Evolutionary conservation across 345 rosid species (phyloP).

Genomic region (Linum usitatissimum): DNA sequence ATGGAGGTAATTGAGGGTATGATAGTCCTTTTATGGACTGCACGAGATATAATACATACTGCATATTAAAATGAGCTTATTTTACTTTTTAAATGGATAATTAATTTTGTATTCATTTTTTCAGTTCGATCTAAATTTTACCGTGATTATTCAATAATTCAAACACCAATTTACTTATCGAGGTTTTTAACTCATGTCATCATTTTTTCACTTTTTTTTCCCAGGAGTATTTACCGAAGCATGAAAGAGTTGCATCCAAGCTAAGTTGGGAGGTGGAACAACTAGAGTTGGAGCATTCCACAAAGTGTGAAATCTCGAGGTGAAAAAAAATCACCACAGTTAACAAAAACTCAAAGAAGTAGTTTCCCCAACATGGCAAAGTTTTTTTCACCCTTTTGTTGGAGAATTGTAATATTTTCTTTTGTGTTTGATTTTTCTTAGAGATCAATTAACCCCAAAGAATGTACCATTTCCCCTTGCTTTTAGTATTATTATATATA

Average conservation of each 20-base stretch:
- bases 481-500: too few species aligned
- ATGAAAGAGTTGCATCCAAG: conserved; percentile 66
- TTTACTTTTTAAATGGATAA: too few species aligned
- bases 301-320: conserved; percentile 46
- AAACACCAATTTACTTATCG: too few species aligned
- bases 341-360: too few species aligned
- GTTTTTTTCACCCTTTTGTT: neutral
- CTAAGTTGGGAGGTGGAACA: conserved; percentile 88
- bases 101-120: too few species aligned
- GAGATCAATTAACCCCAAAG: neutral
- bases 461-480: neutral
- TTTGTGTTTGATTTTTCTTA: neutral
- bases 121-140: too few species aligned
- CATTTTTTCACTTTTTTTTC: neutral
- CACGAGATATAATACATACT: neutral
- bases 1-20: conserved; percentile 19
- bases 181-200: neutral
- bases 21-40: too few species aligned
- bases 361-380: neutral
- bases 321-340: conserved; percentile 14
- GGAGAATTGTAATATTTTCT: neutral
- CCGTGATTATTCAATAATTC: too few species aligned
- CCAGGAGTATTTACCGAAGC: conserved; percentile 86
- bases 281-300: conserved; percentile 20
- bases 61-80: too few species aligned